Base-by-base conservation (phyloP, 1,284 basidiomycete genomes). In the Filobasidium uniguttulatum region DNA sequence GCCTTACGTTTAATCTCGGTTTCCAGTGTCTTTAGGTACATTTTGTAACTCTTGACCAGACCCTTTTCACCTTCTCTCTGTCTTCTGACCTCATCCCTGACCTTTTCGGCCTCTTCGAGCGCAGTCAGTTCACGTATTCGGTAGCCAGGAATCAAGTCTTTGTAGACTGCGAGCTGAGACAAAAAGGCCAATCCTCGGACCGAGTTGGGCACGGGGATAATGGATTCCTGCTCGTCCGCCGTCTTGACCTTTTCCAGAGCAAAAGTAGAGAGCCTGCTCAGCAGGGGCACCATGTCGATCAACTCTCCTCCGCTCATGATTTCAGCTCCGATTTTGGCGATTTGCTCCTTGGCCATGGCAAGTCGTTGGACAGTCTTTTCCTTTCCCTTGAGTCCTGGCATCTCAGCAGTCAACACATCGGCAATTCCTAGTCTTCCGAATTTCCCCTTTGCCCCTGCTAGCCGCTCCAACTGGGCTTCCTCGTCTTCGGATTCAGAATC, bases 1-100 rank as follows among this genome's bases (percentile, higher is more conserved):
- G 6, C 20, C 74, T 60, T 57, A 90, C 85, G 77, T 79, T 91
- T 87, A 58, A 93, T 69, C 69, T 94, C 89, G 26, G 71, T 67
- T 69, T 97, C 93, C 47, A 97, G 77, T 40, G 78, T 71, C 55
- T 83, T 83, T 55, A 99, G 75, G 69, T 87, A 98, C 12, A 76
- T 73, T 66, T 94, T 89, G 69, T 99, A 99, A 34, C 83, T 80
- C 46, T 74, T 71, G 19, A 98, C 84, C 45, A 99, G 75, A n/a
- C 90, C 84, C 66, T 97, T 89, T 66, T 99, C 94, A 76, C 84
- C 98, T 63, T 98, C 94, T 59, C 94, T 78, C 56, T 87, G 82
- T 26, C 82, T 77, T 17, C 83, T 77, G 3, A 98, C 88, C 70
- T 90, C 82, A 69, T 98, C 93, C 64, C 87, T 82, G 51, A 97